These are phyloP conservation scores for Mrakia blollopis DNA, from an alignment of 768 basidiomycete genomes.

Conservation along the genomic window DNA sequence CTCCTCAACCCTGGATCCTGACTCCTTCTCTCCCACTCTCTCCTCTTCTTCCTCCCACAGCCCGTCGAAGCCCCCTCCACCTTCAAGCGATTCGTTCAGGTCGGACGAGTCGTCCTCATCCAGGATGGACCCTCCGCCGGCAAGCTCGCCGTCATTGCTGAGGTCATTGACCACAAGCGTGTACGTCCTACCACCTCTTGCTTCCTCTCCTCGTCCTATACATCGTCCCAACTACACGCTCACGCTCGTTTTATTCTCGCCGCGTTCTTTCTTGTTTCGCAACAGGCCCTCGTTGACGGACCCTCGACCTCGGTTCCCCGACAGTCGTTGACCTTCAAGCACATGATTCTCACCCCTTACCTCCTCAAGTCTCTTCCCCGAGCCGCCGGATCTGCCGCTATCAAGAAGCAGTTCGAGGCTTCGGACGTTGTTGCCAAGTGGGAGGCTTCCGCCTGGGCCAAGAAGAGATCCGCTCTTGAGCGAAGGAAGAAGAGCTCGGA, in stretches of 20 bases:
- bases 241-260: background rate
- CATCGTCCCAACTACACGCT: background rate
- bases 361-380: slow-evolving; percentile 78
- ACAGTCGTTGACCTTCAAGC: slow-evolving; percentile 84
- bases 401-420: slow-evolving; percentile 84
- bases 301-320: slow-evolving; percentile 87
- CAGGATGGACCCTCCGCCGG: slow-evolving; percentile 78
- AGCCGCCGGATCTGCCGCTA: slow-evolving; percentile 69
- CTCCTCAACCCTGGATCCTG: slow-evolving; percentile 16
- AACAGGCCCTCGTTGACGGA: slow-evolving; percentile 90
- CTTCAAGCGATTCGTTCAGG: slow-evolving; percentile 97
- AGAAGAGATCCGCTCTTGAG: slow-evolving; percentile 70
- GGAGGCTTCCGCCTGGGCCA: slow-evolving; percentile 81
- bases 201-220: background rate
- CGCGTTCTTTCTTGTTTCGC: background rate
- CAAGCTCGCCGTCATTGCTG: slow-evolving; percentile 88
- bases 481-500: slow-evolving; percentile 74
- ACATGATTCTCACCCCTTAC: slow-evolving; percentile 84
- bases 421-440: slow-evolving; percentile 79
- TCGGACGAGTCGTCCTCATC: slow-evolving; percentile 97
- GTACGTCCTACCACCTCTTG: slow-evolving; percentile 51
- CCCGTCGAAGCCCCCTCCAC: slow-evolving; percentile 61
- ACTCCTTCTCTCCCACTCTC: background rate
- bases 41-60: background rate
- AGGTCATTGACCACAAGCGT: slow-evolving; percentile 99